Evolutionary conservation across 225 moss, liverwort and hornwort genomes (phyloP).

Genomic region (Lunularia cruciata): DNA sequence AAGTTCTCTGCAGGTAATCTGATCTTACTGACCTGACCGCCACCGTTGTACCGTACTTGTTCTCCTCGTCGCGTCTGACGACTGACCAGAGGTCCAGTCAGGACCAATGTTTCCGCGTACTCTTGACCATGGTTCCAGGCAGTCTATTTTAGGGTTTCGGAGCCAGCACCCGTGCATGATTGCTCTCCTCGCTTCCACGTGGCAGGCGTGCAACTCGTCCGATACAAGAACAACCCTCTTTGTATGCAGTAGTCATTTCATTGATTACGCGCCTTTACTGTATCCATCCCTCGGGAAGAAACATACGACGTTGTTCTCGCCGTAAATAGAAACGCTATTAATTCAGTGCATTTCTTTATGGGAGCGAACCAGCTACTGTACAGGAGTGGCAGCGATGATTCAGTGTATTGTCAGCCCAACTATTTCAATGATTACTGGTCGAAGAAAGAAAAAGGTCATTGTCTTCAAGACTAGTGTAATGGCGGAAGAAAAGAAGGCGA

Average conservation of each 20-base stretch:
- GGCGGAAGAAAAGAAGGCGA: no score
- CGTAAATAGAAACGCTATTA: neutral
- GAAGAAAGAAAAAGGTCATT: no score
- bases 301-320: neutral
- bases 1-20: no score
- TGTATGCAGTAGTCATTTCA: neutral
- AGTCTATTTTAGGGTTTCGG: no score
- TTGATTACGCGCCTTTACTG: slow-evolving; percentile 2
- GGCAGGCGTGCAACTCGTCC: neutral
- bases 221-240: slow-evolving; percentile 3
- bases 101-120: slow-evolving; percentile 5
- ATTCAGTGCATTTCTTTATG: neutral
- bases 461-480: no score
- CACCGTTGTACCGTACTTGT: no score
- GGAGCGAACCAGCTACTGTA: no score
- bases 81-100: no score
- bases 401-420: neutral
- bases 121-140: neutral
- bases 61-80: no score
- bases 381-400: neutral
- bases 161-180: no score
- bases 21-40: no score
- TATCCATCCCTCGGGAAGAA: neutral
- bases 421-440: slow-evolving; percentile 8
- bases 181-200: neutral